Evolutionary conservation across 2,329 filamentous ascomycete genomes (phyloP).

Genomic region (Cercospora sojina): DNA sequence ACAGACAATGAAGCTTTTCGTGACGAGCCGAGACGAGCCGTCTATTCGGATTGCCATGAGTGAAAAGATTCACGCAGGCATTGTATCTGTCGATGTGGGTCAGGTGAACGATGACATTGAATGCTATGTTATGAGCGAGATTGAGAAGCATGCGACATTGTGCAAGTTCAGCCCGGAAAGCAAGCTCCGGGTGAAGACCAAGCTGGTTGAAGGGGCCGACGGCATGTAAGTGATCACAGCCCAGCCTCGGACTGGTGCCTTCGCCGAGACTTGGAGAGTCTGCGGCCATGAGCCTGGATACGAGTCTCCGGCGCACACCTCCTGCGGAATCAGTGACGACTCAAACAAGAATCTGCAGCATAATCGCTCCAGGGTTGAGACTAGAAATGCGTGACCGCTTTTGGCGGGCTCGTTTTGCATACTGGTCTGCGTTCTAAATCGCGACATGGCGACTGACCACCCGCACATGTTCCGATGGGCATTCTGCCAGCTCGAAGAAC

Average conservation of each 20-base stretch:
- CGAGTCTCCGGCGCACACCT: no score
- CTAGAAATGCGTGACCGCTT: background rate
- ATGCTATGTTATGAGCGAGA: constrained; percentile 8
- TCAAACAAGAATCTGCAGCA: no score
- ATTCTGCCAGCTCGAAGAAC: constrained; percentile 27
- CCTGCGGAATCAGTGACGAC: no score
- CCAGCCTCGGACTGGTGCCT: background rate
- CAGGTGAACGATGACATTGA: constrained; percentile 10
- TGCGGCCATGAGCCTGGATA: no score
- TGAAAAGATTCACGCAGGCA: background rate
- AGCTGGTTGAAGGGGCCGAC: constrained; percentile 20
- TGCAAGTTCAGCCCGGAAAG: background rate
- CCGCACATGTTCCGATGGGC: constrained; percentile 30
- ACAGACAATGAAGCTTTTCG: background rate
- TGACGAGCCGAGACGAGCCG: constrained; percentile 8
- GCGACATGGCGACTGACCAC: no score
- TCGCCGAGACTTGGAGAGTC: no score
- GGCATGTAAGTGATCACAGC: constrained; percentile 24
- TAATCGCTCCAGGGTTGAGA: background rate
- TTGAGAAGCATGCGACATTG: background rate
- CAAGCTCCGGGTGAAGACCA: constrained; percentile 18
- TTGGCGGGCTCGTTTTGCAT: no score
- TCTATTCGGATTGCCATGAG: background rate
- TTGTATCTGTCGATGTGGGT: background rate
- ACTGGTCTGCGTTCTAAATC: no score